Evolutionary conservation across 106 monocot genomes (phyloP), one percentile per base, ranked within the genome.

Genomic region (Narthecium ossifragum): DNA sequence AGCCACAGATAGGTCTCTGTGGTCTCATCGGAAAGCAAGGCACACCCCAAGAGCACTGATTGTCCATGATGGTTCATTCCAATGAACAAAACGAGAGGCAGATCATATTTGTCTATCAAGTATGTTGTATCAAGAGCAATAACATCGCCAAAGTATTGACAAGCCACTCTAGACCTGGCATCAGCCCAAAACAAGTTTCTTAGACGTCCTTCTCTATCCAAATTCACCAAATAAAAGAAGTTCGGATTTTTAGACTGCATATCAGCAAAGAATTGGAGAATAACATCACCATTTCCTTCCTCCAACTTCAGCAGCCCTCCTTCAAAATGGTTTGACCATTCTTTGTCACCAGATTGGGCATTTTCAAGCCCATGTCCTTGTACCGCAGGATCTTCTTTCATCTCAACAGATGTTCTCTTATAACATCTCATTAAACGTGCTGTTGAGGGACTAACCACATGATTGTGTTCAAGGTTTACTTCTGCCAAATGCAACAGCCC

Each of bases 141-240:
- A 21, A 76, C 81, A 60, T 81, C 81, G 48, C 38, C 58, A 26
- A 75, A 81, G 40, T 71, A 75, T 7, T 76, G 63, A 57, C 72
- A 67, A 23, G 71, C 67, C 23, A 61, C 46, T 59, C 75, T 81
- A 54, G 75, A 75, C 54, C 72, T 71, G 0, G 71, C 66, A 67
- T 80, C 80, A 57, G 75, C 80, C 80, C 80, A 80, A 26, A 80
- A 70, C n/a, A 80, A 70, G 71, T 71, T 80, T 62, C 73, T 80
- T 51, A 75, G 20, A 59, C 66, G 75, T 20, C 80, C 75, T 61
- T 80, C 80, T 17, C 47, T 34, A 71, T 80, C 62, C 24, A 71
- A 58, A 66, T 80, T 71, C 70, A 80, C 38, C 45, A 75, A 51
- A 54, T 80, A 75, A 67, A 80, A 80, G 67, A 75, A 81, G 31